phyloP scores from a whole-genome alignment of 345 rosid species.

The Eucalyptus regnans region DNA sequence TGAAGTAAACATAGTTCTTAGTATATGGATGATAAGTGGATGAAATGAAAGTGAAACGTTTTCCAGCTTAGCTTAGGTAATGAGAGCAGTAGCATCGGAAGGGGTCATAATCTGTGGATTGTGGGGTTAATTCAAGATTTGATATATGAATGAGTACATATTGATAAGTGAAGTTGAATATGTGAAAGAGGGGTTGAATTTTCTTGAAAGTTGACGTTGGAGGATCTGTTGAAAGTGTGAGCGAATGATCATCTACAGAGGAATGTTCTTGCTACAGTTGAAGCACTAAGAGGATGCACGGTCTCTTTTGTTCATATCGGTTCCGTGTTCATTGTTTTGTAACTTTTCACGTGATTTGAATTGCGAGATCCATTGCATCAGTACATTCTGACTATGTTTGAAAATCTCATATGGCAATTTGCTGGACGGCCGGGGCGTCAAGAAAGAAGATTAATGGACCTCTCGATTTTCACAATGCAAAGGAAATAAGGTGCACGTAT shows the following conservation, averaged over 20 bases:
- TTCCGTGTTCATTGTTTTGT: neutral
- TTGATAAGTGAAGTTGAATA: slow-evolving; percentile 2
- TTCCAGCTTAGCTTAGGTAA: neutral
- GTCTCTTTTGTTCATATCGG: neutral
- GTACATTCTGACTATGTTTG: neutral
- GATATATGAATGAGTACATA: neutral
- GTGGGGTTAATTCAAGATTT: neutral
- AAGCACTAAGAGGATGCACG: neutral
- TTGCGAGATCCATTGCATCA: neutral
- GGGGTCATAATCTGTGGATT: neutral
- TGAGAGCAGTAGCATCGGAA: neutral
- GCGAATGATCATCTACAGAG: neutral
- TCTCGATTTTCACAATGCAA: neutral
- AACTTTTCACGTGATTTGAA: neutral
- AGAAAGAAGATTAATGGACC: neutral
- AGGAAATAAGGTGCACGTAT: neutral
- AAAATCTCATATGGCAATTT: neutral
- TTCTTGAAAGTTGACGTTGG: neutral
- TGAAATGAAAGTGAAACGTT: neutral
- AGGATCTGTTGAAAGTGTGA: neutral
- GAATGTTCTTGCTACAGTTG: neutral
- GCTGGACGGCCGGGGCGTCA: neutral
- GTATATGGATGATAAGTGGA: neutral
- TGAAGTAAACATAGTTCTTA: neutral
- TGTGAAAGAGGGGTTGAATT: neutral